Conservation (phyloP, 1,139 yeast species). For the Suhomyces bolitotheri region DNA sequence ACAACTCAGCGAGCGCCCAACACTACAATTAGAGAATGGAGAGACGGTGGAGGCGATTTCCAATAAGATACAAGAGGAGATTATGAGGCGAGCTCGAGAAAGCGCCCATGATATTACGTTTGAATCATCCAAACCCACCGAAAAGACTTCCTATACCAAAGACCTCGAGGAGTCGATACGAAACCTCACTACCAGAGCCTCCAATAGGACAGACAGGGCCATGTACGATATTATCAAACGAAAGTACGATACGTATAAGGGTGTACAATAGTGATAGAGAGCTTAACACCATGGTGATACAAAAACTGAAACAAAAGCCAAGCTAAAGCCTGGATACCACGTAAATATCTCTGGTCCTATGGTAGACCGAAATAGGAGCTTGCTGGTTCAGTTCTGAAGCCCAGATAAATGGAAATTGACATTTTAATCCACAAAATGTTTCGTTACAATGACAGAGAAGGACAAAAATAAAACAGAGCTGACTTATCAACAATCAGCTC, state of each 20-base stretch:
- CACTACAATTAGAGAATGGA: constrained; percentile 13
- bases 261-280: too few species aligned
- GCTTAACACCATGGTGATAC: too few species aligned
- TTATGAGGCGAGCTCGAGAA: constrained; percentile 20
- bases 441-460: too few species aligned
- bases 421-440: too few species aligned
- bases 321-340: too few species aligned
- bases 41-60: constrained; percentile 35
- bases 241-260: constrained; percentile 16
- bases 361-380: too few species aligned
- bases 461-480: too few species aligned
- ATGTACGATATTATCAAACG: constrained; percentile 28
- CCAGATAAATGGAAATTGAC: too few species aligned
- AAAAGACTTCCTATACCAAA: constrained; percentile 17
- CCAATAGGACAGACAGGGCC: constrained; percentile 30
- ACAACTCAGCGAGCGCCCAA: constrained; percentile 11
- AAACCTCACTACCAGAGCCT: constrained; percentile 30
- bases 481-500: too few species aligned
- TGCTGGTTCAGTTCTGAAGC: too few species aligned
- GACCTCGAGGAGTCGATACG: constrained; percentile 36
- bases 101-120: constrained; percentile 16
- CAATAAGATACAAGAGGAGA: constrained; percentile 24
- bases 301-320: too few species aligned
- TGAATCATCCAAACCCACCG: constrained; percentile 9
- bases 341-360: too few species aligned